These are phyloP conservation scores for Penicillium salamii DNA, from an alignment of 495 filamentous ascomycete genomes.

Conservation along the genomic window DNA sequence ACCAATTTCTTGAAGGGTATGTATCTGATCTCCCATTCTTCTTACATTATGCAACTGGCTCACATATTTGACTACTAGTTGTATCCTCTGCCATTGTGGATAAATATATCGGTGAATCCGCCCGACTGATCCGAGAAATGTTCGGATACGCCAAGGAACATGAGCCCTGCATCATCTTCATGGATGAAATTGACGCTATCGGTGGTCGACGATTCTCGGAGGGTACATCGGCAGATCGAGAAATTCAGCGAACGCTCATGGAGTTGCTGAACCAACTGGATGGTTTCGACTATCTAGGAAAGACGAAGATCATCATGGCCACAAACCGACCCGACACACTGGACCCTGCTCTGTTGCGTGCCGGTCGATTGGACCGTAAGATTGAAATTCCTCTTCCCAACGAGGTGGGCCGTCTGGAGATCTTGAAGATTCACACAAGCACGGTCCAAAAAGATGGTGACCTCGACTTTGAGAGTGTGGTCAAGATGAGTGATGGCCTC, in stretches of 20 bases:
- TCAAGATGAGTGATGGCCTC: slow-evolving; percentile 98
- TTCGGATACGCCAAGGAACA: slow-evolving; percentile 99
- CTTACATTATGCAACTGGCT: slow-evolving; percentile 12
- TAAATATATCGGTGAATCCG: slow-evolving; percentile 99
- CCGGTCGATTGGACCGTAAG: slow-evolving; percentile 93
- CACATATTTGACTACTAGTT: slow-evolving; percentile 51
- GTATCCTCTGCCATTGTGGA: slow-evolving; percentile 99
- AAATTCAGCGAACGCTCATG: slow-evolving; percentile 99
- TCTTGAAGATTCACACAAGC: slow-evolving; percentile 95
- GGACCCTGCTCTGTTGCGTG: slow-evolving; percentile 90
- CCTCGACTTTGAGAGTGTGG: slow-evolving; percentile 98
- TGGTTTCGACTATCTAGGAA: slow-evolving; percentile 98
- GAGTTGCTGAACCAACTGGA: slow-evolving; percentile 98
- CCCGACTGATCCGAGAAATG: slow-evolving; percentile 97
- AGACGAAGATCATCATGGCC: slow-evolving; percentile 99
- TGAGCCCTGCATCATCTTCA: slow-evolving; percentile 99
- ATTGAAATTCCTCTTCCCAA: slow-evolving; percentile 99
- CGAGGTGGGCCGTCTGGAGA: slow-evolving; percentile 94
- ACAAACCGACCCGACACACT: slow-evolving; percentile 98
- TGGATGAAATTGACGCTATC: slow-evolving; percentile 99
- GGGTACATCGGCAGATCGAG: slow-evolving; percentile 95
- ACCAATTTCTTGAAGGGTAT: slow-evolving; percentile 98
- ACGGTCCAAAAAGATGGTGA: slow-evolving; percentile 88
- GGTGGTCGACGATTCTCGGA: slow-evolving; percentile 97
- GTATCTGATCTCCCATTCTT: slow-evolving; percentile 5